Percentiles rank a stretch among this genome's conserved stretches.
phyloP scores from a whole-genome alignment of 257 asterid species.

The Jacaranda mimosifolia region DNA sequence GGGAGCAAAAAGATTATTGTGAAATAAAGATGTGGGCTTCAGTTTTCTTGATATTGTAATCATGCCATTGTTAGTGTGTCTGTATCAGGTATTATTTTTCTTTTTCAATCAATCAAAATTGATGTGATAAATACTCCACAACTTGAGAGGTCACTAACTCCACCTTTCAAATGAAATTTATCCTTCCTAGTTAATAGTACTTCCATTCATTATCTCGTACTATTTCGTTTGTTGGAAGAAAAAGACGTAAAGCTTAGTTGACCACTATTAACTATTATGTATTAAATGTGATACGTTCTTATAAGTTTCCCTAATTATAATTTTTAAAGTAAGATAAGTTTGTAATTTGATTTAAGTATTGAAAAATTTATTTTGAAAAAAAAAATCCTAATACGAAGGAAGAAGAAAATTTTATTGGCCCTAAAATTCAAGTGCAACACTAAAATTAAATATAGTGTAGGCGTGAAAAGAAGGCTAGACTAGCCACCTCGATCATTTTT shows the following conservation, averaged over 20 bases:
- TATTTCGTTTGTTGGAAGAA: not conserved
- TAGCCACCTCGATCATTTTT: too few relatives aligned
- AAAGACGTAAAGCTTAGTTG: not conserved
- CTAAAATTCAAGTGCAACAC: too few relatives aligned
- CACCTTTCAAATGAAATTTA: not conserved
- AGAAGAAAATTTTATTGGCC: too few relatives aligned
- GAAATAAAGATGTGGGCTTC: not conserved
- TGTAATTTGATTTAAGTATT: too few relatives aligned
- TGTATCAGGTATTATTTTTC: not conserved
- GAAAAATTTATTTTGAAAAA: too few relatives aligned
- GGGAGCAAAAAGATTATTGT: not conserved
- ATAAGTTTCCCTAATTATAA: too few relatives aligned
- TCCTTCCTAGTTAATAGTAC: not conserved
- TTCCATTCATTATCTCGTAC: not conserved
- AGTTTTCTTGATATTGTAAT: slow-evolving; percentile 2
- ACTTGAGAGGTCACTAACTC: slow-evolving; percentile 16
- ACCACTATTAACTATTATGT: not conserved
- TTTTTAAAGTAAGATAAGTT: too few relatives aligned
- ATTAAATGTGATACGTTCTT: not conserved
- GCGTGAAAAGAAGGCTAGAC: too few relatives aligned
- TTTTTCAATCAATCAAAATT: not conserved
- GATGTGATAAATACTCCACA: not conserved
- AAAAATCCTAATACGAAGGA: too few relatives aligned
- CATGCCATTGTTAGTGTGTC: slow-evolving; percentile 6
- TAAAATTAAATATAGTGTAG: too few relatives aligned